Evolutionary conservation across 140 eudicot species (phyloP), one percentile per base, ranked within the genome.

Genomic region (Senecio squalidus): DNA sequence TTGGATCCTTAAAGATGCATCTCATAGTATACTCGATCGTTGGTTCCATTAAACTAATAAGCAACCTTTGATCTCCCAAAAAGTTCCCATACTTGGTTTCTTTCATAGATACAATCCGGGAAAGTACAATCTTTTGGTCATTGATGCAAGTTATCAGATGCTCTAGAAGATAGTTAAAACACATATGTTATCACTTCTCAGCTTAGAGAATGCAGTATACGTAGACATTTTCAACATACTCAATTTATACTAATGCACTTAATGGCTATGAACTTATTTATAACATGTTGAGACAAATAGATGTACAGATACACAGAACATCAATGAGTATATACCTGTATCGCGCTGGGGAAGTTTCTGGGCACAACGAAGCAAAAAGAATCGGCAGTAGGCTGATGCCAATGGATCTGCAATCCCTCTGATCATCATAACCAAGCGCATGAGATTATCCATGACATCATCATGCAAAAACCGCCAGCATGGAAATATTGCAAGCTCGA

Each of bases 401-500:
- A 88, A 67, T 39, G 96, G 96, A 84, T 84, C 76, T 31, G 83
- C 85, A 66, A 88, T 71, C 62, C 96, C 94, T 76, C 94, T 82
- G 60, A 77, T 79, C 96, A 84, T 88, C 76, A 60, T 60, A 38
- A 79, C 91, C 78, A 84, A 77, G 23, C 94, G 94, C 49, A 55
- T 77, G 67, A 88, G 81, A 66, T 43, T 62, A 71, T 72, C 77
- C 58, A 18, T 68, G 46, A 70, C 71, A 54, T 67, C 54, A 54
- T 84, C 86, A 64, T 43, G 70, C 58, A 88, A 67, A 74, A 84
- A 88, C 41, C 88, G 80, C 88, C 91, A 84, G 71, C 94, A 88
- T 58, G 81, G 88, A 54, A 81, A 67, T 63, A 88, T 70, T 43
- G 96, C 94, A 74, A 88, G 85, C 82, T 88, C 96, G 63, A 88